These are phyloP conservation scores for Chrysosporium keratinophilum DNA, from an alignment of 2,329 filamentous ascomycete genomes.

Conservation along the genomic window DNA sequence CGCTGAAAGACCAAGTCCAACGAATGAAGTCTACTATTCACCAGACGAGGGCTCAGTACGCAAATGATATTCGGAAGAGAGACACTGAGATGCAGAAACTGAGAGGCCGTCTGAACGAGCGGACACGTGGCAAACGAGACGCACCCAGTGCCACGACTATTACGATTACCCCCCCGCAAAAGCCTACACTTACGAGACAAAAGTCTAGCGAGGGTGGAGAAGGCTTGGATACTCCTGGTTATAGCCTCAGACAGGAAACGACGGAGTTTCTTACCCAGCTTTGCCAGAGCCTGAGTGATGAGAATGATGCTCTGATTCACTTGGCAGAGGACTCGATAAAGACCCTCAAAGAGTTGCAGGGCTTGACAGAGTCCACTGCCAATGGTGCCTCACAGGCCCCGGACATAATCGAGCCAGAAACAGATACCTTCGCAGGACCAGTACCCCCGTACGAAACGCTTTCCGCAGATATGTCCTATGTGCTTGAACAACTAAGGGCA, in stretches of 20 bases:
- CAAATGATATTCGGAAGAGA: conserved; percentile 80
- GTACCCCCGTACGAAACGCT: conserved; percentile 55
- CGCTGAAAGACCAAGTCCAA: conserved; percentile 73
- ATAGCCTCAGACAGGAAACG: conserved; percentile 73
- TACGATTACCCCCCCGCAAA: conserved; percentile 35
- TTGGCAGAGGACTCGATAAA: conserved; percentile 62
- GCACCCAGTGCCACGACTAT: conserved; percentile 42
- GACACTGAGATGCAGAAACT: conserved; percentile 81
- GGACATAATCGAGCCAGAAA: conserved; percentile 20
- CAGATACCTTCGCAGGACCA: conserved; percentile 13
- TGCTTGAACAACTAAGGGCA: conserved; percentile 69
- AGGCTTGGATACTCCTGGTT: conserved; percentile 45
- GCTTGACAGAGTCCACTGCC: conserved; percentile 30
- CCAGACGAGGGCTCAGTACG: conserved; percentile 76
- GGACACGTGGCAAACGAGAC: conserved; percentile 49
- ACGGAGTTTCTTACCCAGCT: conserved; percentile 82
- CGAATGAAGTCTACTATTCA: conserved; percentile 68
- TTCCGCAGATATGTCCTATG: conserved; percentile 60
- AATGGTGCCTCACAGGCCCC: conserved; percentile 21
- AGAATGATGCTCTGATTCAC: conserved; percentile 72
- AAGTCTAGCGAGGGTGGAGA: conserved; percentile 26
- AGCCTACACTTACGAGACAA: conserved; percentile 21
- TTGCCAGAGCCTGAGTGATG: conserved; percentile 73
- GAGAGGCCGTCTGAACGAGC: conserved; percentile 72
- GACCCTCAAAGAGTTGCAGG: conserved; percentile 54